These are phyloP conservation scores for Spongispora temasekensis DNA, from an alignment of 1,284 basidiomycete genomes.

Conservation along the genomic window DNA sequence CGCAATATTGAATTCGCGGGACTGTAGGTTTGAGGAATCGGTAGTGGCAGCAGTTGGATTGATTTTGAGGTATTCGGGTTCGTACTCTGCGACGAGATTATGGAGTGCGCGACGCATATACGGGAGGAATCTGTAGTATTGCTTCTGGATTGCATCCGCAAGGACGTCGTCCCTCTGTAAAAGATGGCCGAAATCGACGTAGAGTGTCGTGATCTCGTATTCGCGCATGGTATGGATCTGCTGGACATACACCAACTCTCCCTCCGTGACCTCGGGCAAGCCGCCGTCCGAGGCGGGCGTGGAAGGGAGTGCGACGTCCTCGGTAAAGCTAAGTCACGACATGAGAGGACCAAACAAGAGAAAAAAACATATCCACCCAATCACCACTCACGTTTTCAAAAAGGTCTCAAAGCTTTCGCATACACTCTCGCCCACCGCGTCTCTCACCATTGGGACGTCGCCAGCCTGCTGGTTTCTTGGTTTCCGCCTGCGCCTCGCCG, in stretches of 20 bases:
- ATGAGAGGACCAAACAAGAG: neutral
- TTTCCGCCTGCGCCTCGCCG: conserved; percentile 44
- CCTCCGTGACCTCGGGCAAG: conserved; percentile 55
- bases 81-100: conserved; percentile 85
- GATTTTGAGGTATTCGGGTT: conserved; percentile 92
- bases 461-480: conserved; percentile 53
- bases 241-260: conserved; percentile 81
- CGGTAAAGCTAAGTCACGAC: conserved; percentile 65
- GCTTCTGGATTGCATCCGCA: conserved; percentile 88
- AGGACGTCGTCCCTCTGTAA: conserved; percentile 90
- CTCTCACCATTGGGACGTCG: conserved; percentile 84
- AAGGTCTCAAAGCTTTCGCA: conserved; percentile 90
- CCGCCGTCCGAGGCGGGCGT: conserved; percentile 75
- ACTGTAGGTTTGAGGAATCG: conserved; percentile 83
- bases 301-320: conserved; percentile 70
- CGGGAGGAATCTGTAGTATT: conserved; percentile 97
- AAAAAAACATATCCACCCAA: conserved; percentile 1
- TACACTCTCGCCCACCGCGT: conserved; percentile 92
- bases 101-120: conserved; percentile 91
- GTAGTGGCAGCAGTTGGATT: conserved; percentile 79
- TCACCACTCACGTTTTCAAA: conserved; percentile 74
- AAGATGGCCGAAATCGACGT: conserved; percentile 93
- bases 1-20: conserved; percentile 92
- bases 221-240: conserved; percentile 94
- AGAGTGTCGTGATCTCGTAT: conserved; percentile 92